Base-by-base conservation (phyloP, 768 basidiomycete species). In the Sporobolomyces roseus region DNA sequence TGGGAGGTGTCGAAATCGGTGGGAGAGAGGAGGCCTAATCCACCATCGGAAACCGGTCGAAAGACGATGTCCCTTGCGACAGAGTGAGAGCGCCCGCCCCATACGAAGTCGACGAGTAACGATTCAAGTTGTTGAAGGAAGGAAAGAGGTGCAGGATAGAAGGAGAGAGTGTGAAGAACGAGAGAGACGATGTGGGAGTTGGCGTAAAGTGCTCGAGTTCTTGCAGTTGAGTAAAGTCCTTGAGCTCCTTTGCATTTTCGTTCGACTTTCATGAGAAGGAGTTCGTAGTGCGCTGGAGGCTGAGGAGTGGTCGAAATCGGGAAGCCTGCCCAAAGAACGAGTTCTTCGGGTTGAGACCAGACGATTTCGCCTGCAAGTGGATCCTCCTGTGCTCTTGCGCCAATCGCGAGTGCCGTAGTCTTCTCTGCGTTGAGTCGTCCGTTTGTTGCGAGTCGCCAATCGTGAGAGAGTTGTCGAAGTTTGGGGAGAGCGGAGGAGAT, bases 361-460 rank as follows among this genome's bases (percentile, higher is more conserved):
- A 1, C 3, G 25, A 46, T 27, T 2, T 32, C 10, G 13, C 3
- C 5, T 9, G 27, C 27, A 5, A 45, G 19, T 1, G 36, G 21
- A 14, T 19, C 52, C 5, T 30, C 38, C 4, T 17, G 2, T 6
- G 62, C 62, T 10, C 3, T 8, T 3, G 10, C 23, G 8, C 62
- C 52, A 19, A 63, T 41, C 4, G 62, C 52, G 2, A 23, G 1
- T 2, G 30, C 52, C 7, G 23, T 30, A 4, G 62, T 63, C 36
- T 63, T 63, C 27, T 4, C 29, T 1, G 43, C 19, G 51, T 63
- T 54, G 27, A 63, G 62, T 27, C 38, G 51, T 4, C 62, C 52
- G 23, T 63, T 63, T 5, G 62, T 45, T 23, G 62, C 62, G 14
- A 43, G 2, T 8, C 19, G 38, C 62, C 62, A 63, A 23, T 53